Evolutionary conservation across 78 protist species (phyloP).

Genomic region (Bigelowiella natans): DNA sequence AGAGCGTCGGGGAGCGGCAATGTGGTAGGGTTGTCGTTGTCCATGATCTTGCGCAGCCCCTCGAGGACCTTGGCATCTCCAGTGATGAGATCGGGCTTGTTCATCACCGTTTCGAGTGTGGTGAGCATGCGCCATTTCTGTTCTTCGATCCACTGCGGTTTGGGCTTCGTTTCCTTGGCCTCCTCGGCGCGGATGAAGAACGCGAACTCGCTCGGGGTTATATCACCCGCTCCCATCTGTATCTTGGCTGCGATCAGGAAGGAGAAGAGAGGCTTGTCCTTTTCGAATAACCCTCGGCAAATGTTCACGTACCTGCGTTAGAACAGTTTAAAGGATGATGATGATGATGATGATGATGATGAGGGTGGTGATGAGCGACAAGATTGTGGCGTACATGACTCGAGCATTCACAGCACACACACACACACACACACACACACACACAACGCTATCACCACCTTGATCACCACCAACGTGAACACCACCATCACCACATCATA

Average conservation of each 20-base stretch:
- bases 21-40: neutral
- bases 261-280: conserved; percentile 58
- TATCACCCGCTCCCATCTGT: neutral
- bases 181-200: neutral
- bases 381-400: no score
- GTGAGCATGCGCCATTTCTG: neutral
- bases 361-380: no score
- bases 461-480: no score
- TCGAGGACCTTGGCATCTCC: neutral
- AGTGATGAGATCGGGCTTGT: neutral
- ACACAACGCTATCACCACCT: no score
- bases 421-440: no score
- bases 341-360: no score
- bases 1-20: neutral
- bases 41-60: neutral
- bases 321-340: no score
- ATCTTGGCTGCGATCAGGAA: conserved; percentile 23
- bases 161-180: neutral
- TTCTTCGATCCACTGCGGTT: neutral
- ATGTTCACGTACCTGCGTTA: conserved; percentile 66
- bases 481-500: no score
- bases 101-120: neutral
- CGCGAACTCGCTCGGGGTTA: neutral
- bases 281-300: conserved; percentile 66
- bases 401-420: no score